Evolutionary conservation across 768 basidiomycete species (phyloP), one percentile per base, ranked within the genome.

Genomic region (Lactarius vividus): DNA sequence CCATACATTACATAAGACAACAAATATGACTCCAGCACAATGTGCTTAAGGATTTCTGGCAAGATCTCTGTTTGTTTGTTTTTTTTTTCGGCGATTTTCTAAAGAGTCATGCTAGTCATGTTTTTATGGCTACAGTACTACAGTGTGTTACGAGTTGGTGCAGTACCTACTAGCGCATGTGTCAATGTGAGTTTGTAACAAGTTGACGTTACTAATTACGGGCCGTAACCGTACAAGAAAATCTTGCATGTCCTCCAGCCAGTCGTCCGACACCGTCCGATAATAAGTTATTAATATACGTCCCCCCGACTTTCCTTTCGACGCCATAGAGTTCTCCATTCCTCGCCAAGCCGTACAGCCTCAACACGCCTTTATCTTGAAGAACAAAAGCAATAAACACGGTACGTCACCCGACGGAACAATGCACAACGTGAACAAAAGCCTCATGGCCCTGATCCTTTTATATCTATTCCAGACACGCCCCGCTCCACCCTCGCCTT

Each of bases 351-450:
- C 16, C 42, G 56, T 29, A 62, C 61, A 4, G 57, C 49, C 26
- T 35, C 16, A 59, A 62, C 56, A 59, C 49, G 15, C 44, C 67
- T 26, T 66, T 61, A 23, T 62, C 37, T 33, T 18, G 33, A 28
- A 53, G 61, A 49, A 61, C 37, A 39, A 52, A 67, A 39, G 58
- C 61, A 69, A 70, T 37, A 62, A 33, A 61, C 57, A n/a, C 44
- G 63, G 65, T 67, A 55, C n/a, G 66, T 63, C 35, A 57, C 35
- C 61, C 33, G 20, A 37, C 44, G 60, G 63, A 70, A 70, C 69
- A 70, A 70, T 70, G 67, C 59, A 39, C 61, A 63, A 53, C 66
- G 52, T 35, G 63, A 40, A 68, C 69, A 70, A 68, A 57, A 29
- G 62, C 62, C 63, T 49, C 54, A 60, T 63, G 42, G 37, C 42